Evolutionary conservation across 371 early-diverging fungal species (phyloP), one percentile per base, ranked within the genome.

Genomic region (Mortierella sp.): DNA sequence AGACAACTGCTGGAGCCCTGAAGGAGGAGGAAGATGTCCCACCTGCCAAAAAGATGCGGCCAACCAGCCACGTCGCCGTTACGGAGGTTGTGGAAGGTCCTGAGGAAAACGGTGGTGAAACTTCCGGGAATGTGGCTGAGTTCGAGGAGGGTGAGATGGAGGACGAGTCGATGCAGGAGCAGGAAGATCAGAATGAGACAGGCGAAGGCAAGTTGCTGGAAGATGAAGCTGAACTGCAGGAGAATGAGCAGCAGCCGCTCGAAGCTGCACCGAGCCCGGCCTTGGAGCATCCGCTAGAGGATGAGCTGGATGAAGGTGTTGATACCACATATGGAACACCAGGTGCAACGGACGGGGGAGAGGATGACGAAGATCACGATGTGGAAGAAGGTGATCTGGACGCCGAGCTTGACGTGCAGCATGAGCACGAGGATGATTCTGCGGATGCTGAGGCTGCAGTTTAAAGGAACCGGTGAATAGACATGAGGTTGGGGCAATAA

Each of bases 1-100:
- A 68, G 23, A 11, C 50, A 2, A 34, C 60, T 1, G 49, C 48
- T 9, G 76, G 56, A 26, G 15, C 46, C 26, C 53, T 57, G 15
- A 76, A 69, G 76, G 76, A 76, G 28, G 76, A 69, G 4, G 76
- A 76, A 8, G 76, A 76, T 24, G 62, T 57, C 2, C 76, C 76
- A 0, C 76, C 76, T 0, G 62, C 64, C n/a, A 76, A 76, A 55
- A 59, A 64, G 26, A 41, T 51, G n/a, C 65, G 76, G 11, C 76
- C 70, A 21, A 58, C 52, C 42, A 75, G 75, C 23, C 52, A 65
- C 23, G 68, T 64, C 8, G 51, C 32, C 11, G 57, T 73, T 32
- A 57, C 70, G 0, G 75, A 73, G 24, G 44, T 63, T 19, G 31
- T 65, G 0, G 75, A 73, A n/a, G 44, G 58, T 15, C 31, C 65